Evolutionary conservation across 345 rosid genomes (phyloP).

Genomic region (Rhizophora mangle): DNA sequence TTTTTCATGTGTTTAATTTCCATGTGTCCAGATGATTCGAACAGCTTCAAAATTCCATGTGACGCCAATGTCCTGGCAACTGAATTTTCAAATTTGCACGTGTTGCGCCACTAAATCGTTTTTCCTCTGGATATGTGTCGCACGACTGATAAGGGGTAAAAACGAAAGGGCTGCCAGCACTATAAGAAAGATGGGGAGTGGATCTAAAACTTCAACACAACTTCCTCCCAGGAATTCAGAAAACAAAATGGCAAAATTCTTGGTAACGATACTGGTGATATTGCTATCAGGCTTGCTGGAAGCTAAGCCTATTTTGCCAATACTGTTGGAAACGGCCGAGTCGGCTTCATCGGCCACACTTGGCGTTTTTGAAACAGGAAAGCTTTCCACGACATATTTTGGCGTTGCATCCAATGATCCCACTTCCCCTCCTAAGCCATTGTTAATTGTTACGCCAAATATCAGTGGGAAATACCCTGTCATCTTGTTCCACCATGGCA

Average conservation of each 20-base stretch:
- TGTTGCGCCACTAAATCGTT: too few species aligned
- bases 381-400: neutral
- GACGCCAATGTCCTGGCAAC: too few species aligned
- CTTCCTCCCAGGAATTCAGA: too few species aligned
- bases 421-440: constrained; percentile 28
- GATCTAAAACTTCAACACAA: too few species aligned
- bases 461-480: constrained; percentile 30
- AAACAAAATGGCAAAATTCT: neutral
- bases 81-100: too few species aligned
- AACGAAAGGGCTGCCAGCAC: too few species aligned
- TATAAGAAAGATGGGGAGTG: too few species aligned
- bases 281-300: neutral
- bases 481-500: constrained; percentile 39
- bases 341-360: neutral
- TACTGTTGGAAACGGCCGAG: neutral
- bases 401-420: neutral
- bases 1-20: too few species aligned
- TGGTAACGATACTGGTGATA: neutral
- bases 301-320: neutral
- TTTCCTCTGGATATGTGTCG: too few species aligned
- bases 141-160: too few species aligned
- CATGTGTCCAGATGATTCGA: too few species aligned
- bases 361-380: constrained; percentile 1
- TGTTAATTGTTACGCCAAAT: constrained; percentile 29
- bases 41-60: too few species aligned